phyloP scores from a whole-genome alignment of 345 rosid genomes.

The Tarenaya hassleriana region DNA sequence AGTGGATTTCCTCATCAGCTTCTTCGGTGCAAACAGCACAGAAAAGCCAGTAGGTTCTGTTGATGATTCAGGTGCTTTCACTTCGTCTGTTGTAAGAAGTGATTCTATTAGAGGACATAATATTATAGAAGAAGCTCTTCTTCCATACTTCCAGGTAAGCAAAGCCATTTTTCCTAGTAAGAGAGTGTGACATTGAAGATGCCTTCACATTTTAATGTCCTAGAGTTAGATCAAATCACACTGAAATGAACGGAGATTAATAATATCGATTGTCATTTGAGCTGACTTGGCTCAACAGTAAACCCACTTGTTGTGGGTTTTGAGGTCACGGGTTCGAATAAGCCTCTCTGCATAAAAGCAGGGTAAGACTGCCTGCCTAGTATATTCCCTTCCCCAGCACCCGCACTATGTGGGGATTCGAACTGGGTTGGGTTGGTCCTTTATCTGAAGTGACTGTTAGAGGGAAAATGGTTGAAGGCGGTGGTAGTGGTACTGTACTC shows the following conservation, averaged over 20 bases:
- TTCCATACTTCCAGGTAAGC: conserved; percentile 94
- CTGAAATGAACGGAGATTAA: conserved; percentile 1
- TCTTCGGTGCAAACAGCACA: conserved; percentile 56
- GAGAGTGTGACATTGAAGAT: conserved; percentile 12
- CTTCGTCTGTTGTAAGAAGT: conserved; percentile 22
- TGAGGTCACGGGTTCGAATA: too few relatives aligned
- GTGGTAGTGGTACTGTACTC: too few relatives aligned
- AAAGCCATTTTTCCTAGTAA: conserved; percentile 10
- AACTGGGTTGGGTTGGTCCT: too few relatives aligned
- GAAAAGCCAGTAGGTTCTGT: conserved; percentile 37
- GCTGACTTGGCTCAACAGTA: too few relatives aligned
- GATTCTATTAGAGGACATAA: conserved; percentile 32
- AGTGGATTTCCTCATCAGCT: conserved; percentile 76
- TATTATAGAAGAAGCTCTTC: conserved; percentile 77
- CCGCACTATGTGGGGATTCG: too few relatives aligned
- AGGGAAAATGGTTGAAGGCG: too few relatives aligned
- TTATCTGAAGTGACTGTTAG: too few relatives aligned
- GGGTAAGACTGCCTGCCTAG: too few relatives aligned
- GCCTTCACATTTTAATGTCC: conserved; percentile 9
- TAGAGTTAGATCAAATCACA: conserved; percentile 7
- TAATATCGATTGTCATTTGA: too few relatives aligned
- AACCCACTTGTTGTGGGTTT: too few relatives aligned
- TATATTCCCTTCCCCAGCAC: too few relatives aligned
- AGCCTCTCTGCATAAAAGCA: too few relatives aligned
- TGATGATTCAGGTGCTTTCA: conserved; percentile 38